Evolutionary conservation across 1,284 basidiomycete genomes (phyloP).

Genomic region (Taiwanofungus camphoratus): DNA sequence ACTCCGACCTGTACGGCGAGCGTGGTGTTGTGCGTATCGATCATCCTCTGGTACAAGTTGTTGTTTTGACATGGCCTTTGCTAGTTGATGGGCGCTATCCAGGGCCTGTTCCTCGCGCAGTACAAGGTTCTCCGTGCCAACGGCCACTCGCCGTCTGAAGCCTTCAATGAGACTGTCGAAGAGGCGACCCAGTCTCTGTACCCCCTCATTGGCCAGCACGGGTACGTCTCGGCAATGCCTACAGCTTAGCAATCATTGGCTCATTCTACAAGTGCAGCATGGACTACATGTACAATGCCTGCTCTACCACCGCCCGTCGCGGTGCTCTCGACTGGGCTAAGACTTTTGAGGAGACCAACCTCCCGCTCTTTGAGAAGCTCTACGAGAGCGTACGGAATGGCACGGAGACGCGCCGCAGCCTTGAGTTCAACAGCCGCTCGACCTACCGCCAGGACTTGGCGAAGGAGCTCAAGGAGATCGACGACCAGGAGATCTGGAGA

Average conservation of each 20-base stretch:
- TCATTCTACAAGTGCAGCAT: slow-evolving; percentile 49
- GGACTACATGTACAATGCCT: slow-evolving; percentile 99
- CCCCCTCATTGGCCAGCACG: slow-evolving; percentile 93
- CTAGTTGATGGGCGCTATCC: slow-evolving; percentile 97
- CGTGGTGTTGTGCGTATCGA: slow-evolving; percentile 84
- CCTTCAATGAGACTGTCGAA: slow-evolving; percentile 99
- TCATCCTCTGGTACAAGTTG: not conserved
- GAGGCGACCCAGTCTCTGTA: slow-evolving; percentile 99
- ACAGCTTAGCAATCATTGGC: not conserved
- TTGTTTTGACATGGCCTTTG: slow-evolving; percentile 14
- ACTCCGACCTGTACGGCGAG: slow-evolving; percentile 99
- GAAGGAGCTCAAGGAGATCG: slow-evolving; percentile 92
- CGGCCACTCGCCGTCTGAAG: slow-evolving; percentile 96
- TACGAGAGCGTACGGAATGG: slow-evolving; percentile 95
- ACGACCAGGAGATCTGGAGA: slow-evolving; percentile 97
- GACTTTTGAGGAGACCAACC: slow-evolving; percentile 90
- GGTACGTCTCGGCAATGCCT: slow-evolving; percentile 41
- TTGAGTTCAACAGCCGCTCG: slow-evolving; percentile 91
- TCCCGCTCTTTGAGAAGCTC: slow-evolving; percentile 90
- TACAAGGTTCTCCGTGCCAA: slow-evolving; percentile 99
- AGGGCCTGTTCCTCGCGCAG: slow-evolving; percentile 99
- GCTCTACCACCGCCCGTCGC: slow-evolving; percentile 98
- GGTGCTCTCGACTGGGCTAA: slow-evolving; percentile 99
- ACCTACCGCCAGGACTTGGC: slow-evolving; percentile 95
- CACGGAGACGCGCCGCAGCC: slow-evolving; percentile 93